Percentiles rank a stretch among this genome's conserved stretches.
phyloP scores from a whole-genome alignment of 306 rosid genomes.

The Cicer pinnatifidum region DNA sequence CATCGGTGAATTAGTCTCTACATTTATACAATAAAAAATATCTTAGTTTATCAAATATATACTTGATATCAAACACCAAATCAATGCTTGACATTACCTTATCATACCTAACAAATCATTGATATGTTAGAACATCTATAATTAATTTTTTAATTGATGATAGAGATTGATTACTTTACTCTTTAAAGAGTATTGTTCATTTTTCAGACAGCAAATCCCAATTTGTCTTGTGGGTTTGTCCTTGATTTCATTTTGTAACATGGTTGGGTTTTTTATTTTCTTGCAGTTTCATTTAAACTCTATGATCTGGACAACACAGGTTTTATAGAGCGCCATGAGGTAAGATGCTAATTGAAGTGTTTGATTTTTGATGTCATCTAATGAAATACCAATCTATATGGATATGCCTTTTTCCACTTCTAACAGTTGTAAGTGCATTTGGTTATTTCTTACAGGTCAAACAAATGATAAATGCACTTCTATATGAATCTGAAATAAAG shows the following conservation, averaged over 20 bases:
- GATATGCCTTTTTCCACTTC: background rate
- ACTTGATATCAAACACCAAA: no score
- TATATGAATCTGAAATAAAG: constrained; percentile 80
- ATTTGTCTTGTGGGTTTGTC: background rate
- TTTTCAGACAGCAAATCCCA: background rate
- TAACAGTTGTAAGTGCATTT: background rate
- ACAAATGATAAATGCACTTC: constrained; percentile 87
- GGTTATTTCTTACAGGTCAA: constrained; percentile 66
- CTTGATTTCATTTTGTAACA: background rate
- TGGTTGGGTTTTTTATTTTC: background rate
- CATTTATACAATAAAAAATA: no score
- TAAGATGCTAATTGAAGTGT: constrained; percentile 39
- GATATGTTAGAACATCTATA: background rate
- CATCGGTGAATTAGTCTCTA: no score
- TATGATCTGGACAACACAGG: constrained; percentile 81
- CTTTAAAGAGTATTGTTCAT: background rate
- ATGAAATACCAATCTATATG: background rate
- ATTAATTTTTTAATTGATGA: background rate
- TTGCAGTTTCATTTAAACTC: constrained; percentile 83
- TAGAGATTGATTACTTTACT: background rate
- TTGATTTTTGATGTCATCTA: background rate
- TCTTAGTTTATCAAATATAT: no score
- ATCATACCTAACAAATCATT: background rate
- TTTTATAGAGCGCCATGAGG: constrained; percentile 86
- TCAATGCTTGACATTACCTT: background rate